Evolutionary conservation across 1,284 basidiomycete genomes (phyloP), one percentile per base, ranked within the genome.

Genomic region (Moesziomyces parantarcticus): DNA sequence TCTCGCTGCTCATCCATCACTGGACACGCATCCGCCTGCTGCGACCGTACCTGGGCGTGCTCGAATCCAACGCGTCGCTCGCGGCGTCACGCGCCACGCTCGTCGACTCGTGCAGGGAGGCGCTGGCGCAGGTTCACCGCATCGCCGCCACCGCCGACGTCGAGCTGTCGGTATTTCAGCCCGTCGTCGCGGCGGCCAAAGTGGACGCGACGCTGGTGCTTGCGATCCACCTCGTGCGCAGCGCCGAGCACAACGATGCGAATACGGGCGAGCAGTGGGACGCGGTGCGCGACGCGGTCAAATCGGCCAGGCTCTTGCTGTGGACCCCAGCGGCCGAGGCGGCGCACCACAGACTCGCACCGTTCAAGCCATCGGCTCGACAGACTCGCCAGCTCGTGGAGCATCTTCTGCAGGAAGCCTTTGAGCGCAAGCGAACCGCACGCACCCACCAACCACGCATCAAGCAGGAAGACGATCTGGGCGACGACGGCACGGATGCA

Each of bases 101-200:
- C n/a, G 40, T 61, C 54, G 26, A 50, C 3, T 73, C 64, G 14
- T 64, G 64, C 51, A 50, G 21, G n/a, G 63, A 72, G 26, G 58
- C 69, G 13, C 43, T 72, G 10, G 18, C 51, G 13, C 56, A 66
- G 36, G 52, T 66, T 6, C 55, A 62, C 6, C 62, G 56, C 46
- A 72, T 72, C 57, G 34, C 45, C 25, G 49, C 69, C 0, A 51
- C 49, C 3, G 48, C 69, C 26, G 59, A 66, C 16, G 63, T 72
- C 5, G 59, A 72, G 11, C 53, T 72, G 10, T 72, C 69, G 16
- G 59, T 72, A 59, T 72, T 72, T n/a, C 44, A 54, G n/a, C 63
- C 69, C 5, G 22, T 72, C 6, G 39, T 72, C 20, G 25, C 59
- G 3, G 22, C 58, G 2, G 52, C 62, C 46, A 67, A 66, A 11